These are phyloP conservation scores for Rubus idaeus DNA, from an alignment of 306 rosid species.

Conservation along the genomic window DNA sequence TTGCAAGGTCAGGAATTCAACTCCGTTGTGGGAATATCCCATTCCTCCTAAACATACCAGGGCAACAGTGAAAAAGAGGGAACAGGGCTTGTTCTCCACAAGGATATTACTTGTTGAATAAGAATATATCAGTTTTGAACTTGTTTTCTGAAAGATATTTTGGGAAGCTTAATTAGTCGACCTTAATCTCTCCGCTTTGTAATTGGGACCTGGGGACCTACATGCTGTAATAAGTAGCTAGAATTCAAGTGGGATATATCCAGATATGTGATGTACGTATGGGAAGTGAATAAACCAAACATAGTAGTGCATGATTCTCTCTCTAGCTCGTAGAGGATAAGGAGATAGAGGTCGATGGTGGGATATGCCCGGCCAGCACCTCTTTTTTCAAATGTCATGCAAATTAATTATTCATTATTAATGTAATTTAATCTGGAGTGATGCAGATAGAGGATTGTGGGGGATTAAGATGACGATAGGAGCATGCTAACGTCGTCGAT, in stretches of 20 bases:
- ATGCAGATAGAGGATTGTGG: not conserved
- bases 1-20: not conserved
- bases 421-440: not conserved
- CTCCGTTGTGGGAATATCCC: not conserved
- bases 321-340: constrained; percentile 31
- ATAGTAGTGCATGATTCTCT: constrained; percentile 27
- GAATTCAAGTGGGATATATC: not conserved
- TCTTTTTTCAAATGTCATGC: not conserved
- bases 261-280: not conserved
- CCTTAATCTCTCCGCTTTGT: not conserved
- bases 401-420: not conserved
- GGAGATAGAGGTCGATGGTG: constrained; percentile 29
- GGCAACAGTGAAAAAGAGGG: not conserved
- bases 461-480: constrained; percentile 1
- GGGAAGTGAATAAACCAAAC: constrained; percentile 25
- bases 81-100: not conserved
- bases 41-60: not conserved
- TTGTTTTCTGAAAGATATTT: not conserved
- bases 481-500: constrained; percentile 1
- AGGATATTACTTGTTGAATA: not conserved
- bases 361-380: constrained; percentile 38
- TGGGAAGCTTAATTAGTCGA: not conserved
- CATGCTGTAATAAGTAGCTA: not conserved
- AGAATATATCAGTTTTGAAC: not conserved
- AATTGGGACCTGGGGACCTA: constrained; percentile 13